Base-by-base conservation (phyloP, 1,284 basidiomycete genomes). In the Ganoderma boninense region DNA sequence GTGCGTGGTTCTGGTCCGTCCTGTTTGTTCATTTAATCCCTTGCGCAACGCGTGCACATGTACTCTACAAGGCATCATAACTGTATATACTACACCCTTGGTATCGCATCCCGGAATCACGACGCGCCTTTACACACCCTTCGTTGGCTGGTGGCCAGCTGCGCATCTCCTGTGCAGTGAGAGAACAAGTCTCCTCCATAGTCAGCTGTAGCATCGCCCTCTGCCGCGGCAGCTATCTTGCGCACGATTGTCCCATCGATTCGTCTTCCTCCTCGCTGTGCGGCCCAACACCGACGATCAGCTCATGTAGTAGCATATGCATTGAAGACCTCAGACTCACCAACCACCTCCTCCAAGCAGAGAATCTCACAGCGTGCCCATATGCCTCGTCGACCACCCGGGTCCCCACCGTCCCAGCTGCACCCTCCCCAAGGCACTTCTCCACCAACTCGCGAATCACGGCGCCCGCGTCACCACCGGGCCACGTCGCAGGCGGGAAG, bases 311-410 rank as follows among this genome's bases (percentile, higher is more conserved):
- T 35, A n/a, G n/a, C n/a, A n/a, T 3, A 42, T n/a, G 11, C 14
- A 26, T n/a, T 11, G 18, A 52, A 1, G 0, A 4, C 8, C 29
- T 35, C 8, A 35, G 38, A 67, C 73, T 26, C 42, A 71, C 73
- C 69, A 46, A 56, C 64, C 70, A 70, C n/a, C 40, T n/a, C 52
- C 43, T 42, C 69, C 70, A 74, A 11, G 69, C 69, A n/a, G 65
- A 5, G 35, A 69, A 68, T 5, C 68, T 59, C 6, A 67, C 60
- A 0, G 69, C 69, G 23, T 68, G 64, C 18, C 29, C 43, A 40
- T 11, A 14, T 4, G 42, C 10, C 54, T 16, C 54, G 3, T n/a
- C 32, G 2, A 13, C 29, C 1, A 44, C 61, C 40, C 56, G 32
- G 1, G 40, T 26, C n/a, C 35, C 52, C 0, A 16, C 46, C 6